Evolutionary conservation across 805 yeast genomes (phyloP), one percentile per base, ranked within the genome.

Genomic region (Metschnikowia baotianmanensis): DNA sequence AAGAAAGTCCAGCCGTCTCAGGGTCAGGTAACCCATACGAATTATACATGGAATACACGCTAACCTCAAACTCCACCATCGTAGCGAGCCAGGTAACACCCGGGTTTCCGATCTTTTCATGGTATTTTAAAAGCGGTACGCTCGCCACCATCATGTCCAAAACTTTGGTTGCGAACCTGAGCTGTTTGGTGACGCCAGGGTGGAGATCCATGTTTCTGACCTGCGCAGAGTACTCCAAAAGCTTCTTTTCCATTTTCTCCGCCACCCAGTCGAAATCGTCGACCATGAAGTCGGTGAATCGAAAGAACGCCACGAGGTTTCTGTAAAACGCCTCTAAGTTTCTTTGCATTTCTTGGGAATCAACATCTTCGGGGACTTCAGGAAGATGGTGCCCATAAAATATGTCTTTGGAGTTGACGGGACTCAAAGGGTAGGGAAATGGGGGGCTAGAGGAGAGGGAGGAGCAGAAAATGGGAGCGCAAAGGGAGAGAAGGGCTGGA

Each of bases 251-350:
- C 24, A 34, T 9, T n/a, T 17, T 15, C 4, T 26, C 18, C 4
- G 25, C 24, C 1, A 24, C 30, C 31, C 31, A 34, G 7, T 34
- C 38, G n/a, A 34, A 34, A 12, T 34, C 38, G 4, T 26, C 31
- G n/a, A 19, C 5, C 18, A 21, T 16, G 24, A 26, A 26, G 13
- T 8, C 13, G 16, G 31, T 13, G 24, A 13, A 8, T 2, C 16
- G 23, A n/a, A 27, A 5, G 13, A 34, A 34, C 12, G 25, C 31
- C 18, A 7, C 26, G 18, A 34, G 17, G 32, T 29, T 16, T 16
- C 21, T 20, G n/a, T 29, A 17, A 18, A 34, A 11, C 18, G n/a
- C 7, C 3, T 21, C 34, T 16, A 20, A 13, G 5, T 11, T 11
- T 24, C 26, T 24, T 24, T 24, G 26, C 11, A 5, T 24, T 24